A percentile compares a stretch with the other conserved stretches of the same genome.
These are phyloP conservation scores for Kodamaea neixiangensis DNA, from an alignment of 805 yeast species.

Conservation along the genomic window DNA sequence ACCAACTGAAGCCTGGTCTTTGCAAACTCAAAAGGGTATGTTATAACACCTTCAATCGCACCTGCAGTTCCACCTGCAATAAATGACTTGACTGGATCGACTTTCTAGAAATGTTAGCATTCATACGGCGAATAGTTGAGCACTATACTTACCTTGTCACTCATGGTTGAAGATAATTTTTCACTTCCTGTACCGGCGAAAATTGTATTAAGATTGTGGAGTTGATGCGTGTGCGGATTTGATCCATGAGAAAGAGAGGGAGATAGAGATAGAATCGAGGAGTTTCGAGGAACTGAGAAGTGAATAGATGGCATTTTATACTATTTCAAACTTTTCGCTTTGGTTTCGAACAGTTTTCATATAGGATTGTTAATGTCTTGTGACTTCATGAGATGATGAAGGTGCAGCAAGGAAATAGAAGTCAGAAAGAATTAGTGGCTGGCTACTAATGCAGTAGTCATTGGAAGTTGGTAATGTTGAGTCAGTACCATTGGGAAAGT, in stretches of 20 bases:
- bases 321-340: no score
- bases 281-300: background rate
- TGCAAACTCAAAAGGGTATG: conserved; percentile 97
- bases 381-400: no score
- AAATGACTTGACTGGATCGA: conserved; percentile 79
- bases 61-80: conserved; percentile 97
- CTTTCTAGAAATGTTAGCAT: conserved; percentile 24
- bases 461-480: no score
- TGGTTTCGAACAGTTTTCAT: no score
- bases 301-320: no score
- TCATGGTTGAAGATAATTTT: conserved; percentile 2
- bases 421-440: no score
- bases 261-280: background rate
- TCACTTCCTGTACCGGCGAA: conserved; percentile 4
- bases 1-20: conserved; percentile 88
- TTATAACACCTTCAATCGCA: conserved; percentile 87
- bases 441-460: no score
- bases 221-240: background rate
- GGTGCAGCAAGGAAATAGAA: no score
- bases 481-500: no score
- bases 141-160: conserved; percentile 6
- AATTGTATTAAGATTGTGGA: background rate
- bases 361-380: no score
- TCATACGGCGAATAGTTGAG: background rate
- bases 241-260: background rate